Evolutionary conservation across 306 rosid genomes (phyloP).

Genomic region (Casuarina equisetifolia): DNA sequence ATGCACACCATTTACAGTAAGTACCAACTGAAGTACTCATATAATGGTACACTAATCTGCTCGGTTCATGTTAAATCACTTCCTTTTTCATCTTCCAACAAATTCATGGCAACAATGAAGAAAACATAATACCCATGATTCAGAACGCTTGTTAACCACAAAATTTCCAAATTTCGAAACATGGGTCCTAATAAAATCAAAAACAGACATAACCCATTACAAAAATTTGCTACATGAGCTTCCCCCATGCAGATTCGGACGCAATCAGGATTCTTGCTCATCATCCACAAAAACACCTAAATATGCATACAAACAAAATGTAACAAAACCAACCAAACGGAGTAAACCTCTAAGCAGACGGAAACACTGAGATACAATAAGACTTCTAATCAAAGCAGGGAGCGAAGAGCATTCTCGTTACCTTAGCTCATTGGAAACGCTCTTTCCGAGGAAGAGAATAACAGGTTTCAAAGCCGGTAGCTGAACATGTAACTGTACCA

Average conservation of each 20-base stretch:
- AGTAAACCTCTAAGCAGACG: background rate
- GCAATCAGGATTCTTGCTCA: constrained; percentile 4
- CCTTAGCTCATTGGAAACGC: constrained; percentile 37
- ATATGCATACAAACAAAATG: background rate
- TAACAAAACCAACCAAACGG: background rate
- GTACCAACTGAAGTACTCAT: background rate
- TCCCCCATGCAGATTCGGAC: background rate
- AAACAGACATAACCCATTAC: constrained; percentile 19
- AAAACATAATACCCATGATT: background rate
- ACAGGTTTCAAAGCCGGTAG: constrained; percentile 27
- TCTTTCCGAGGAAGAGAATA: background rate
- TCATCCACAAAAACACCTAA: constrained; percentile 1
- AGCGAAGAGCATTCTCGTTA: constrained; percentile 11
- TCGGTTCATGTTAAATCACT: background rate
- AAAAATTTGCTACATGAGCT: background rate
- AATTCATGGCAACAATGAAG: constrained; percentile 11
- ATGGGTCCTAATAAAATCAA: constrained; percentile 11
- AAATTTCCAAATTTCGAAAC: constrained; percentile 10
- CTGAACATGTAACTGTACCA: constrained; percentile 24
- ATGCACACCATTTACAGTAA: constrained; percentile 7
- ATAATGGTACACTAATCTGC: background rate
- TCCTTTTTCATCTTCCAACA: background rate
- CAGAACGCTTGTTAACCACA: constrained; percentile 9
- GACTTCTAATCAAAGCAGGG: constrained; percentile 11
- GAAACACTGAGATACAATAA: background rate